These are phyloP conservation scores for Dioszegia crocea DNA, from an alignment of 768 basidiomycete species.

Conservation along the genomic window DNA sequence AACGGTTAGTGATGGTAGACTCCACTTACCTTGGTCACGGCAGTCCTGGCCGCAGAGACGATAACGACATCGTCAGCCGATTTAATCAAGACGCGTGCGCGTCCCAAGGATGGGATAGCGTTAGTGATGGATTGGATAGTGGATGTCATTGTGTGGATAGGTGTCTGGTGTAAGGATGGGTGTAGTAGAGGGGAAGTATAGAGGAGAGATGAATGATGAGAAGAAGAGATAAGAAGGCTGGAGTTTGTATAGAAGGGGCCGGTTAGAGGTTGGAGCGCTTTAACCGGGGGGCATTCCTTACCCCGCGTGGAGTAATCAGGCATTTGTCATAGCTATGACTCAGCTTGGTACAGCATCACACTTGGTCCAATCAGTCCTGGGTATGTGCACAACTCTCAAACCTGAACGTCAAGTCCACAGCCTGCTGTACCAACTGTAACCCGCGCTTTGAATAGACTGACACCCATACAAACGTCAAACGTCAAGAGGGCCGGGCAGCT, in stretches of 20 bases:
- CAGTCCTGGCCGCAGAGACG: slow-evolving; percentile 79
- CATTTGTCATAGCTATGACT: too few relatives aligned
- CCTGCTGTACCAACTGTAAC: too few relatives aligned
- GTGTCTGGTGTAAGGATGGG: background rate
- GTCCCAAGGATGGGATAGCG: slow-evolving; percentile 45
- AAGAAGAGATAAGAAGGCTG: background rate
- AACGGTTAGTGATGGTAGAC: too few relatives aligned
- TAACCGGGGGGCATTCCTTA: too few relatives aligned
- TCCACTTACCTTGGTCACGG: slow-evolving; percentile 78
- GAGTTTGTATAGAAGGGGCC: background rate
- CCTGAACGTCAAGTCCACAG: too few relatives aligned
- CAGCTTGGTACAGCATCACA: too few relatives aligned
- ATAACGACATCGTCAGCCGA: slow-evolving; percentile 85
- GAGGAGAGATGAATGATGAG: background rate
- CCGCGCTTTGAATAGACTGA: too few relatives aligned
- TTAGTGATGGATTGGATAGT: slow-evolving; percentile 41
- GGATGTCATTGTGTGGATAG: slow-evolving; percentile 33
- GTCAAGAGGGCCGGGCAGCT: too few relatives aligned
- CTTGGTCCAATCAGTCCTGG: too few relatives aligned
- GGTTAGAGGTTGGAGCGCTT: background rate
- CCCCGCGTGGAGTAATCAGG: too few relatives aligned
- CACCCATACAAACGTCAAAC: too few relatives aligned
- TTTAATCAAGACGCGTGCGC: slow-evolving; percentile 62
- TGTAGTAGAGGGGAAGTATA: background rate
- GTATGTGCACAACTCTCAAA: too few relatives aligned